Evolutionary conservation across 164 flowering plant genomes (phyloP).

Genomic region (Magnolia officinalis): DNA sequence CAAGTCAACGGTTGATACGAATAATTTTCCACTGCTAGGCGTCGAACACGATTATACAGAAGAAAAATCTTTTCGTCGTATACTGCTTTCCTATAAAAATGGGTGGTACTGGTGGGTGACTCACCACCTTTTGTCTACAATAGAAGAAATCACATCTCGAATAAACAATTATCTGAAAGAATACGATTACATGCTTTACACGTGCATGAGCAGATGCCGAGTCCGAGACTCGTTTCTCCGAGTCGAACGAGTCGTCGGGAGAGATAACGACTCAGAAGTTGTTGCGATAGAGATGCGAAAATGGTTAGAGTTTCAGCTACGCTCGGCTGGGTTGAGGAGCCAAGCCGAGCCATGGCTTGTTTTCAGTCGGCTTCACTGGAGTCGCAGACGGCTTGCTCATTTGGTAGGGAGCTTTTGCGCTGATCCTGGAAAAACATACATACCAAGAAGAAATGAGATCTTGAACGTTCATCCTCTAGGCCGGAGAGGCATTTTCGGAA

Average conservation of each 20-base stretch:
- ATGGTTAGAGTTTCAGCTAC: neutral
- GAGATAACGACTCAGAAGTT: neutral
- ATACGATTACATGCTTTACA: neutral
- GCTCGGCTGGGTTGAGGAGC: constrained; percentile 23
- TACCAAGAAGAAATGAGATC: neutral
- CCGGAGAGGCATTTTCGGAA: neutral
- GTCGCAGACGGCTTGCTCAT: constrained; percentile 8
- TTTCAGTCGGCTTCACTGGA: constrained; percentile 25
- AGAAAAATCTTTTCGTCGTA: neutral
- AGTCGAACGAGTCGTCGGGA: neutral
- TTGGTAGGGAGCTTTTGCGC: constrained; percentile 49
- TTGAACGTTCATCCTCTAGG: neutral
- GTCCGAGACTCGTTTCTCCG: neutral
- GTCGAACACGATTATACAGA: neutral
- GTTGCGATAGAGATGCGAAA: neutral
- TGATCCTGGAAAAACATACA: constrained; percentile 35
- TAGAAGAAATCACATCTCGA: neutral
- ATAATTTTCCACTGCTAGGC: neutral
- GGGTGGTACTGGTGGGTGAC: neutral
- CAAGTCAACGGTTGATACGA: too few relatives aligned
- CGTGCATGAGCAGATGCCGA: neutral
- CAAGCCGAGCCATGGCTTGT: constrained; percentile 59
- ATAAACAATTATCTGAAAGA: neutral
- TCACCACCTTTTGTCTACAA: neutral
- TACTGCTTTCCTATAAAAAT: neutral